These are phyloP conservation scores for Pontederia paniculata DNA, from an alignment of 176 grass and related monocot species.

Conservation along the genomic window DNA sequence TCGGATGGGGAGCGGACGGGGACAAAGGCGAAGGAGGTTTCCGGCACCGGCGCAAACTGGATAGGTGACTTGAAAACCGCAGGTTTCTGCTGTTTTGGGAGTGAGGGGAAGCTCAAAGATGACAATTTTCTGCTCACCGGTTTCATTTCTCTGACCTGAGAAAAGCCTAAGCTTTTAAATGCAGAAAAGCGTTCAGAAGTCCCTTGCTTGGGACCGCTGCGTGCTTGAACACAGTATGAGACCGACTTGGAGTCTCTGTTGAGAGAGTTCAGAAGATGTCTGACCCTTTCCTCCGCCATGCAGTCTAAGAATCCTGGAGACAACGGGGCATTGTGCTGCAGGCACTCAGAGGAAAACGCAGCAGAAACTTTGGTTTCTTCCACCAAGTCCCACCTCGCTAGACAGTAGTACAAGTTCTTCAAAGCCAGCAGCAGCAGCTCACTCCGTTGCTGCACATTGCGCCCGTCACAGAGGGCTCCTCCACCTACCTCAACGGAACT, in stretches of 20 bases:
- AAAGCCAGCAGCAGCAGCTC: constrained; percentile 3
- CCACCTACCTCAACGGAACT: constrained; percentile 23
- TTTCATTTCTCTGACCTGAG: not conserved
- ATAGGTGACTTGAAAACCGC: constrained; percentile 4
- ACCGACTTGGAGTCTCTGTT: not conserved
- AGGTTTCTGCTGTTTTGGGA: not conserved
- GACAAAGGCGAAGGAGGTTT: constrained; percentile 21
- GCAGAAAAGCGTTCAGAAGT: not conserved
- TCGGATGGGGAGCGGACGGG: constrained; percentile 14
- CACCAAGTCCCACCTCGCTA: constrained; percentile 24
- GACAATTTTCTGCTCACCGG: constrained; percentile 3
- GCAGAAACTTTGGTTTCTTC: constrained; percentile 23
- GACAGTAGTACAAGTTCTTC: constrained; percentile 33
- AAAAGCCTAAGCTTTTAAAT: constrained; percentile 9
- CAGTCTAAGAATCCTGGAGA: not conserved
- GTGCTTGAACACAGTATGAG: too few relatives aligned
- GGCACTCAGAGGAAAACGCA: constrained; percentile 5
- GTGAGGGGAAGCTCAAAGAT: constrained; percentile 1
- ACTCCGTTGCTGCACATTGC: constrained; percentile 2
- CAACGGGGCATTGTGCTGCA: not conserved
- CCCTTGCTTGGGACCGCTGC: too few relatives aligned
- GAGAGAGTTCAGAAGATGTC: not conserved
- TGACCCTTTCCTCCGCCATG: not conserved
- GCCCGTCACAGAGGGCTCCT: constrained; percentile 16
- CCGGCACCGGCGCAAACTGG: constrained; percentile 19